These are phyloP conservation scores for Talaromyces sp. DNA, from an alignment of 2,329 filamentous ascomycete species.

Conservation along the genomic window DNA sequence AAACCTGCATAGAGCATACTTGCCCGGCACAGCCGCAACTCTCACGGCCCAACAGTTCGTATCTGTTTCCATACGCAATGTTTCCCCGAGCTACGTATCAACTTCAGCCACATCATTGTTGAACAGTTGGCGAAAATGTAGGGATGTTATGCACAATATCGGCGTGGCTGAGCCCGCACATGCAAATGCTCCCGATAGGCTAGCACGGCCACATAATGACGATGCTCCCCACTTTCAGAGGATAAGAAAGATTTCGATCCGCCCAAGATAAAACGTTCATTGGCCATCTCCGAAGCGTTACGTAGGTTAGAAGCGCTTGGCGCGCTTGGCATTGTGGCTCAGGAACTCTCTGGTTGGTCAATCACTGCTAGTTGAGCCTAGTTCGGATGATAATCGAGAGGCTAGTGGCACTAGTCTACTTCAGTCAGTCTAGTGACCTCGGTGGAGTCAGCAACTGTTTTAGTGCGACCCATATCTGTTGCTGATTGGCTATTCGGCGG, in stretches of 20 bases:
- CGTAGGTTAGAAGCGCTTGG: neutral
- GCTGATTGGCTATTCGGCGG: neutral
- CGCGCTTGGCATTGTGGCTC: constrained; percentile 11
- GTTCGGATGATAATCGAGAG: neutral
- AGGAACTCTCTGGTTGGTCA: too few species aligned
- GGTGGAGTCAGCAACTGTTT: neutral
- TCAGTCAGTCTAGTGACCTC: neutral
- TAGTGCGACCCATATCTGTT: neutral
- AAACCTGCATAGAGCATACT: too few species aligned
- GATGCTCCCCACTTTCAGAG: neutral
- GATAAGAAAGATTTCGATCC: neutral
- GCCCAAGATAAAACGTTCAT: neutral
- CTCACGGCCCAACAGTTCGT: neutral
- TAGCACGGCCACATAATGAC: constrained; percentile 11
- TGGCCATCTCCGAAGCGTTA: neutral
- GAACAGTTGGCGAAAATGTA: neutral
- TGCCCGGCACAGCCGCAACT: neutral
- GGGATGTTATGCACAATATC: neutral
- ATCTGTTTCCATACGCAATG: neutral
- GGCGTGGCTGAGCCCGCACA: neutral
- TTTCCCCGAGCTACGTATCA: too few species aligned
- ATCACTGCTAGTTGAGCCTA: neutral
- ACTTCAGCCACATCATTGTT: neutral
- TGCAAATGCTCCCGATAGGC: neutral
- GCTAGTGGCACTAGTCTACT: neutral